Evolutionary conservation across 495 filamentous ascomycete species (phyloP).

Genomic region (Ascobolus immersus): DNA sequence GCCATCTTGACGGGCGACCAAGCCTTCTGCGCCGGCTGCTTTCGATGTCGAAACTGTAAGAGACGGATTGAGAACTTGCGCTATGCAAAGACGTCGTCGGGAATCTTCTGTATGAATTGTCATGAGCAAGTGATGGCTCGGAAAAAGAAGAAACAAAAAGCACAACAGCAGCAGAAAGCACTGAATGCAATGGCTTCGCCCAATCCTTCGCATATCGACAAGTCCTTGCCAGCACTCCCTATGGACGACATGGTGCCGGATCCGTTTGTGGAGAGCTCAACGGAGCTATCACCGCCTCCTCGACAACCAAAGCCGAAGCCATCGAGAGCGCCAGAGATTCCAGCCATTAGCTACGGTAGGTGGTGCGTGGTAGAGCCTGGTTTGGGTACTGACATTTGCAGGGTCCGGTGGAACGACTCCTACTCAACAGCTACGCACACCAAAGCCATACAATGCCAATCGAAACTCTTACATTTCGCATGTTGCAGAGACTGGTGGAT

Average conservation of each 20-base stretch:
- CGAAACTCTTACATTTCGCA: conserved; percentile 42
- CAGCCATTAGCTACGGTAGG: too few relatives aligned
- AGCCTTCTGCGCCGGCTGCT: conserved; percentile 95
- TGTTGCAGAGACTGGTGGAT: conserved; percentile 28
- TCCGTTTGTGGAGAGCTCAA: conserved; percentile 36
- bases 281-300: conserved; percentile 40
- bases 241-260: conserved; percentile 51
- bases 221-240: conserved; percentile 78
- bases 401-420: too few relatives aligned
- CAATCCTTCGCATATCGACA: conserved; percentile 53
- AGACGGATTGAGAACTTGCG: conserved; percentile 93
- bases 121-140: conserved; percentile 97
- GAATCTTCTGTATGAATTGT: conserved; percentile 98
- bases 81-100: conserved; percentile 91
- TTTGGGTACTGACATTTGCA: too few relatives aligned
- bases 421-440: too few relatives aligned
- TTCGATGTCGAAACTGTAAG: conserved; percentile 94
- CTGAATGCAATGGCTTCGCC: conserved; percentile 32
- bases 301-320: too few relatives aligned
- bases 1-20: conserved; percentile 96
- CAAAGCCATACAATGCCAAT: too few relatives aligned
- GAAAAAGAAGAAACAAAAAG: conserved; percentile 64
- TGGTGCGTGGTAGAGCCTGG: too few relatives aligned
- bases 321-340: too few relatives aligned
- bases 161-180: conserved; percentile 28